Conservation (phyloP, 345 rosid genomes). For the Corymbia maculata region DNA sequence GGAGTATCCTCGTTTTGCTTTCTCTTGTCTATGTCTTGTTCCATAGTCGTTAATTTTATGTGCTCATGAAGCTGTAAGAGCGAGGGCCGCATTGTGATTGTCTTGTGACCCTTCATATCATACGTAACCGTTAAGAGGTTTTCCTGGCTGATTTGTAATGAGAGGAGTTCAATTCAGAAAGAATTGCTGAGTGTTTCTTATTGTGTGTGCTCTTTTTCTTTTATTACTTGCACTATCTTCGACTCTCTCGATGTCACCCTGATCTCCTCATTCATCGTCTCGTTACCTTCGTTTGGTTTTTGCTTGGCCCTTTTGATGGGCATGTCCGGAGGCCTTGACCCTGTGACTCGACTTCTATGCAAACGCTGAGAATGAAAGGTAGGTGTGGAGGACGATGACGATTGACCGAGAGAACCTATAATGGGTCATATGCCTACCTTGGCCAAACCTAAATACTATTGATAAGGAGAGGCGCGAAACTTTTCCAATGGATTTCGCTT, state of each 20-base stretch:
- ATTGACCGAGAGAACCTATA: background rate
- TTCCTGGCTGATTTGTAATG: background rate
- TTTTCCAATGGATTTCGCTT: background rate
- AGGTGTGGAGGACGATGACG: background rate
- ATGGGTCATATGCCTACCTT: background rate
- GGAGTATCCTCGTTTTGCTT: constrained; percentile 45
- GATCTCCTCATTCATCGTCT: background rate
- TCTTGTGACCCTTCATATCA: constrained; percentile 5
- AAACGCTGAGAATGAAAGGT: background rate
- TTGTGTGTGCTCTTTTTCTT: background rate
- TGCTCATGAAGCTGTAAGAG: constrained; percentile 16
- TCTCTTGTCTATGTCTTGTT: background rate
- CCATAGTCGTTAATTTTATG: constrained; percentile 1
- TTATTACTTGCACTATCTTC: background rate
- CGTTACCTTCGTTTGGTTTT: background rate
- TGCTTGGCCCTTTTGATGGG: background rate
- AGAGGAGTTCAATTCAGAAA: background rate
- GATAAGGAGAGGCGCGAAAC: background rate
- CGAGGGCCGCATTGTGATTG: background rate
- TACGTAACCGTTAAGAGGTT: background rate
- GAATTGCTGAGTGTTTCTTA: background rate
- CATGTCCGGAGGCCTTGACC: background rate
- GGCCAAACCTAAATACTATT: background rate
- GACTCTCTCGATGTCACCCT: background rate
- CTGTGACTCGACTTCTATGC: background rate